These are phyloP conservation scores for Kingdonia uniflora DNA, from an alignment of 164 flowering plant genomes.

Conservation along the genomic window DNA sequence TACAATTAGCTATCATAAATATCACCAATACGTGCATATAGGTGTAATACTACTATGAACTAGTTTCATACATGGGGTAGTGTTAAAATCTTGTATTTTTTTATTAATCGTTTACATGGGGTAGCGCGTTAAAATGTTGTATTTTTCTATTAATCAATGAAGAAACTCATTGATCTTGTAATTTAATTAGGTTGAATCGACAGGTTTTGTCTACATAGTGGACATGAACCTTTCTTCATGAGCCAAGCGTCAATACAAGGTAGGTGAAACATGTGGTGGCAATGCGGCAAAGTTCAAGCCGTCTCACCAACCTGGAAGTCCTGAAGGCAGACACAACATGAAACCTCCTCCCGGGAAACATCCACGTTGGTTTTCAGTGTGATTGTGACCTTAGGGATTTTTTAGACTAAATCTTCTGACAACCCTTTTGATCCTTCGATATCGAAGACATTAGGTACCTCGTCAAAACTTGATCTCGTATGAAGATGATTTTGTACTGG, in stretches of 20 bases:
- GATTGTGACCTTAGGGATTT: constrained; percentile 55
- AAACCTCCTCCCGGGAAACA: constrained; percentile 49
- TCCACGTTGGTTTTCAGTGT: constrained; percentile 36
- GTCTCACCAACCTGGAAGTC: constrained; percentile 76
- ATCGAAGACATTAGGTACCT: constrained; percentile 51
- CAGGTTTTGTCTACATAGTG: constrained; percentile 32
- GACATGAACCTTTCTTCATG: constrained; percentile 75
- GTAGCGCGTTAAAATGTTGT: too few species aligned
- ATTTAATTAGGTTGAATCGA: too few species aligned
- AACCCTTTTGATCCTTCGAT: constrained; percentile 54
- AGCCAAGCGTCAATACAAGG: constrained; percentile 94
- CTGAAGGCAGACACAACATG: constrained; percentile 78
- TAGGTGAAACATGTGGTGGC: constrained; percentile 84
- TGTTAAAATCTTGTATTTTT: too few species aligned
- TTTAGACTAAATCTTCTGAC: constrained; percentile 50
- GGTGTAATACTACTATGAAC: too few species aligned
- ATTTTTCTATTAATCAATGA: too few species aligned
- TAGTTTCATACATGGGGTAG: too few species aligned
- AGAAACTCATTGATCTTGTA: too few species aligned
- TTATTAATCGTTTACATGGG: too few species aligned
- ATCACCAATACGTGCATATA: too few species aligned
- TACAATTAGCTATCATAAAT: too few species aligned
- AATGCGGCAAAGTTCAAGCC: constrained; percentile 68
- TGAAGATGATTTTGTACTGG: constrained; percentile 73
- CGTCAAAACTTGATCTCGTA: constrained; percentile 51